Evolutionary conservation across 2,329 filamentous ascomycete species (phyloP), one percentile per base, ranked within the genome.

Genomic region (Penicillium aurantiogriseum): DNA sequence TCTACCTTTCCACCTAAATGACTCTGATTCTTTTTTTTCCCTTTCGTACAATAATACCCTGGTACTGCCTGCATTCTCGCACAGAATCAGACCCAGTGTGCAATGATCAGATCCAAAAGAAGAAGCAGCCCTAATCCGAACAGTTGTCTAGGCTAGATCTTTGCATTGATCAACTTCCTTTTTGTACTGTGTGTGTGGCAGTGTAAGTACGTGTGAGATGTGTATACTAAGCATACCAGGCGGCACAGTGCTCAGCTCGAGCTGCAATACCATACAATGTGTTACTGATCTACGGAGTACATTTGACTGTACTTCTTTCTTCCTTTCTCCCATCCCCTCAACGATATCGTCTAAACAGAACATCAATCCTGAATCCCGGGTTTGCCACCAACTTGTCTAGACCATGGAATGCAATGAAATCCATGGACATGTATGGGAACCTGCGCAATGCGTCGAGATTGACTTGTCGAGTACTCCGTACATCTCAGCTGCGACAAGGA

Each of bases 11-110:
- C 19, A 39, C 36, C 36, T 39, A 21, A 0, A 11, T 11, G n/a
- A 39, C 36, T 11, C 36, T 11, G 33, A 17, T 35, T 35, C 15
- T 8, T 35, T 7, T 17, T 35, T 8, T 9, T 8, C 1, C n/a
- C 17, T 36, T 33, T 23, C 44, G 11, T 47, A 35, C 19, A 11
- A 11, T 35, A 10, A n/a, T 6, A 47, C 48, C 49, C 54, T 33
- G 42, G 54, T 45, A 53, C 35, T 19, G 49, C 54, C 42, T 56
- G 54, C 54, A 56, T 53, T 56, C 53, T 42, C 53, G 33, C 46
- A 56, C 47, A 51, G 29, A 40, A 49, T 19, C 51, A 54, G 45
- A 51, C 29, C 46, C 50, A 52, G 29, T 33, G 38, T 38, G 48
- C 48, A n/a, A 45, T 29, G 43, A 46, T 47, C 43, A 47, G 25